Evolutionary conservation across 345 rosid species (phyloP).

Genomic region (Citrus sp.): DNA sequence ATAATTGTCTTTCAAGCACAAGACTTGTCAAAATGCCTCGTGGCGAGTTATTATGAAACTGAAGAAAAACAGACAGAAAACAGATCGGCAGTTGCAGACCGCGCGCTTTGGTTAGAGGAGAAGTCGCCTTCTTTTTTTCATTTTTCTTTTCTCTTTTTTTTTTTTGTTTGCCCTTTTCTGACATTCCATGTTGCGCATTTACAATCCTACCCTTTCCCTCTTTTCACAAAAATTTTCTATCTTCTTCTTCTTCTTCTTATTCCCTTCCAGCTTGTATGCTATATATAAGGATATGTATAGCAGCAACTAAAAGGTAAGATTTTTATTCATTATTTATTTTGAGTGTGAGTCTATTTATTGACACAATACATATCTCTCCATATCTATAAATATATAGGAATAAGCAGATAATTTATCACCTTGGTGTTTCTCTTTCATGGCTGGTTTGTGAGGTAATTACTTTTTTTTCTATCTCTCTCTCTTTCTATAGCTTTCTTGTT

Average conservation of each 20-base stretch:
- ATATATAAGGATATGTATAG: background rate
- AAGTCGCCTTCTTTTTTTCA: slow-evolving; percentile 16
- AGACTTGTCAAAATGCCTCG: slow-evolving; percentile 10
- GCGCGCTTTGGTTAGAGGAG: slow-evolving; percentile 15
- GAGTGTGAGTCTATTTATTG: background rate
- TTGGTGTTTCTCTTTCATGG: slow-evolving; percentile 13
- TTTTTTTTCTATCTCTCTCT: too few relatives aligned
- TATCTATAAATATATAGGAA: slow-evolving; percentile 1
- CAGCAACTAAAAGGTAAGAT: slow-evolving; percentile 10
- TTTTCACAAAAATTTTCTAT: background rate
- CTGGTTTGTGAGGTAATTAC: slow-evolving; percentile 17
- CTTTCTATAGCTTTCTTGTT: background rate
- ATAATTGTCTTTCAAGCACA: background rate
- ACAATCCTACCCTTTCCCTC: slow-evolving; percentile 4
- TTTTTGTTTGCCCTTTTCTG: slow-evolving; percentile 9
- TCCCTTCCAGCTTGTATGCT: background rate
- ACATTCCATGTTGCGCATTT: slow-evolving; percentile 22
- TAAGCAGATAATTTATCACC: slow-evolving; percentile 13
- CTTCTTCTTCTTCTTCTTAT: background rate
- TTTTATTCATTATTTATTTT: slow-evolving; percentile 10
- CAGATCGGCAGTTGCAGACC: slow-evolving; percentile 28
- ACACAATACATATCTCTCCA: slow-evolving; percentile 1
- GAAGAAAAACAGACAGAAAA: slow-evolving; percentile 16
- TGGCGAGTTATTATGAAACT: slow-evolving; percentile 12
- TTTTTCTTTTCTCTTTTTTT: too few relatives aligned